Base-by-base conservation (phyloP, 2,329 filamentous ascomycete genomes). In the Calonectria hongkongensis region DNA sequence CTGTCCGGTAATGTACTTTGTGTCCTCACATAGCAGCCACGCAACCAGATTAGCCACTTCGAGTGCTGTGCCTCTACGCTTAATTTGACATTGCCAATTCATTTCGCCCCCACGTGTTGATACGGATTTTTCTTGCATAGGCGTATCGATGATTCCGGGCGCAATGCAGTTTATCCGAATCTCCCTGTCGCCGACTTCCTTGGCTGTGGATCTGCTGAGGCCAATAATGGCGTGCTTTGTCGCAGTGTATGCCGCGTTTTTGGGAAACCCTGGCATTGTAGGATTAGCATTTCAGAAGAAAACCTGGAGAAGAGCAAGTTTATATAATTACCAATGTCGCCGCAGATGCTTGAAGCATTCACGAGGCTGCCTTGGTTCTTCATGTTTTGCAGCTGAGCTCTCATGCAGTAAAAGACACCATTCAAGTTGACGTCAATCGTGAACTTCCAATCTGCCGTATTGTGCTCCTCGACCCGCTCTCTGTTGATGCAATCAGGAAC, bases 161-260 rank as follows among this genome's bases (percentile, higher is more conserved):
- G 58, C 58, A 16, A 63, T 47, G 41, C 39, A 43, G n/a, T 63
- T 63, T 16, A 63, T 33, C 7, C 58, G 41, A 2, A 63, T 47
- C 41, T 63, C 58, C 12, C 58, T 27, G 5, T 43, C 58, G 5
- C 58, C 58, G 9, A 45, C 41, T 16, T 63, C 58, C 58, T 45
- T 30, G 3, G 58, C 58, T 16, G 58, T 39, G 10, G 58, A 18
- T 21, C 41, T 63, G 6, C 39, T 47, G 16, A 63, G 58, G 3
- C 58, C 58, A 45, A 63, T 63, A 5, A 63, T 63, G 39, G 39
- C 58, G 30, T 63, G 58, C 16, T 63, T 63, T 30, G 39, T 47
- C 33, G 58, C 58, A n/a, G 36, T 45, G 39, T 63, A 63, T 43
- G 58, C 58, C 9, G 58, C 58, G 27, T 63, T 43, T 45, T 63